These are phyloP conservation scores for Taiozyma sp. DNA, from an alignment of 1,139 yeast species.

Conservation along the genomic window DNA sequence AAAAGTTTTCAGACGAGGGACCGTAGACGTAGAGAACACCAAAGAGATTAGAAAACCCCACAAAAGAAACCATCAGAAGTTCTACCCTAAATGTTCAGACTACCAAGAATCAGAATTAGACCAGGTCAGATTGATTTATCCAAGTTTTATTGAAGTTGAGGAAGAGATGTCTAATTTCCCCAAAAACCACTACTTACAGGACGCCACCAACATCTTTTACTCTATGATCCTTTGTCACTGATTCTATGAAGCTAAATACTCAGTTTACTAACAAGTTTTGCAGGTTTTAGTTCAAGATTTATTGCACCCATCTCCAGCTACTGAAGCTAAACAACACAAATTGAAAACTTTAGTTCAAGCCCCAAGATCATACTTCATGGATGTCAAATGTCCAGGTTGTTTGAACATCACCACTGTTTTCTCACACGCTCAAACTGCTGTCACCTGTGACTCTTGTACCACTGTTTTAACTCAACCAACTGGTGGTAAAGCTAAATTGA, in stretches of 20 bases:
- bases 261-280: slow-evolving; percentile 19
- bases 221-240: neutral
- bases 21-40: neutral
- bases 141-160: neutral
- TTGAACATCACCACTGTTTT: slow-evolving; percentile 98
- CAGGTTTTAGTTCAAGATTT: slow-evolving; percentile 96
- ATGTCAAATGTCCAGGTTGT: slow-evolving; percentile 99
- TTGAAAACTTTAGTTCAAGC: slow-evolving; percentile 94
- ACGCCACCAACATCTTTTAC: neutral
- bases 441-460: slow-evolving; percentile 97
- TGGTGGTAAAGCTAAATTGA: slow-evolving; percentile 99
- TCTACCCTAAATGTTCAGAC: neutral
- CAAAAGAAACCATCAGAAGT: neutral
- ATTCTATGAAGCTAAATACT: neutral
- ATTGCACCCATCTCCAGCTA: slow-evolving; percentile 94
- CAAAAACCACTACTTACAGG: neutral
- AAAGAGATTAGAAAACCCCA: neutral
- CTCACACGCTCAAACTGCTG: slow-evolving; percentile 99
- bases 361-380: slow-evolving; percentile 99
- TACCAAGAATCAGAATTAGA: neutral
- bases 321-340: slow-evolving; percentile 97
- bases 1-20: neutral
- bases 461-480: slow-evolving; percentile 98
- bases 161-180: neutral
- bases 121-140: neutral